Evolutionary conservation across 805 yeast genomes (phyloP).

Genomic region (Pichia sporocuriosa): DNA sequence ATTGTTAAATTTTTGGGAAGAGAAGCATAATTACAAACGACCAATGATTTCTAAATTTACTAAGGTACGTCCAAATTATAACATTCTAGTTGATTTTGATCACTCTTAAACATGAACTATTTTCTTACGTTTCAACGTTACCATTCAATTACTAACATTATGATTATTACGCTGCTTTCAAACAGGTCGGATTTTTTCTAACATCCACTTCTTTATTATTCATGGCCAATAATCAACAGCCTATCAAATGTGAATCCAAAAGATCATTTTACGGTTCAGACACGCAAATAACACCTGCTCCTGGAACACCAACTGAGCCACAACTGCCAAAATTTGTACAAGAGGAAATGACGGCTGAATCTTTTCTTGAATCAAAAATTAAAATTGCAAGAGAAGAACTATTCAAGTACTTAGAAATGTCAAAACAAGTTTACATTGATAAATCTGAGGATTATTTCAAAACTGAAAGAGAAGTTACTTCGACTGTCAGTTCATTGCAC

Average conservation of each 20-base stretch:
- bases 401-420: constrained; percentile 27
- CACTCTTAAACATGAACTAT: too few relatives aligned
- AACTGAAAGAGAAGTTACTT: constrained; percentile 57
- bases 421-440: constrained; percentile 37
- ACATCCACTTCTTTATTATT: constrained; percentile 3
- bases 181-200: constrained; percentile 9
- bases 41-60: too few relatives aligned
- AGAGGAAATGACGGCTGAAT: constrained; percentile 12
- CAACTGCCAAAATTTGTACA: constrained; percentile 17
- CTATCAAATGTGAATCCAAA: constrained; percentile 20
- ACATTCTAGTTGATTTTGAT: too few relatives aligned
- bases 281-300: constrained; percentile 12
- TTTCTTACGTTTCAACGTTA: too few relatives aligned
- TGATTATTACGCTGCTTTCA: too few relatives aligned
- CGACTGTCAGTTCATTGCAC: constrained; percentile 58
- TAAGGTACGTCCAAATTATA: too few relatives aligned
- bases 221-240: neutral
- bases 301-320: constrained; percentile 21
- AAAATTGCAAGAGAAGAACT: constrained; percentile 41
- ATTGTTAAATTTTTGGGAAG: too few relatives aligned
- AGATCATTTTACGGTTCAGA: constrained; percentile 25
- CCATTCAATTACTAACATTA: too few relatives aligned
- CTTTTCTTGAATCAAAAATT: constrained; percentile 41
- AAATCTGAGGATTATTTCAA: constrained; percentile 45
- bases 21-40: too few relatives aligned